Percentiles rank a stretch among this genome's conserved stretches.
Conservation (phyloP, 1,284 basidiomycete genomes). For the Malassezia pachydermatis region DNA sequence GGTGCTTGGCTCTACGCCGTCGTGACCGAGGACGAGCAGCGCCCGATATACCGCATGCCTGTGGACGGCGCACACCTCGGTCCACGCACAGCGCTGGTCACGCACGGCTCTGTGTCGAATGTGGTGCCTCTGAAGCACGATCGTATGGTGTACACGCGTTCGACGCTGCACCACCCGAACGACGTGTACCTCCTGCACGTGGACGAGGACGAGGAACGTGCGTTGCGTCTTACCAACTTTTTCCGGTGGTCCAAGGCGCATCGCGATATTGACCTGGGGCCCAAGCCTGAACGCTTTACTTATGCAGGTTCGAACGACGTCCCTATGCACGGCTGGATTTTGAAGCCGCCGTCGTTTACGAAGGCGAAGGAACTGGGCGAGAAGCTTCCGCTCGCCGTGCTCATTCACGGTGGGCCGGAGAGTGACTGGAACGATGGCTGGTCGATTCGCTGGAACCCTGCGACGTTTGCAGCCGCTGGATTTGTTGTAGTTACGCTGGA, state of each 20-base stretch:
- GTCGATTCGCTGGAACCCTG: slow-evolving; percentile 35
- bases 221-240: slow-evolving; percentile 13
- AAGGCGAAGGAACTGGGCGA: not conserved
- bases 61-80: not conserved
- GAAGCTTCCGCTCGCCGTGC: slow-evolving; percentile 19
- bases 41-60: slow-evolving; percentile 13
- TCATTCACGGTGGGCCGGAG: slow-evolving; percentile 40
- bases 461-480: slow-evolving; percentile 28
- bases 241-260: slow-evolving; percentile 9
- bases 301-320: slow-evolving; percentile 20
- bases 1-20: slow-evolving; percentile 13
- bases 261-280: slow-evolving; percentile 21
- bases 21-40: slow-evolving; percentile 21
- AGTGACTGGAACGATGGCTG: slow-evolving; percentile 32
- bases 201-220: not conserved
- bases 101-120: slow-evolving; percentile 5
- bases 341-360: slow-evolving; percentile 21
- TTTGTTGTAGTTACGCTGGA: slow-evolving; percentile 30
- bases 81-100: slow-evolving; percentile 9
- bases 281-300: slow-evolving; percentile 21
- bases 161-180: slow-evolving; percentile 15
- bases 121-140: slow-evolving; percentile 11
- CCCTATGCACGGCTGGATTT: slow-evolving; percentile 22
- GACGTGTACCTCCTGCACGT: slow-evolving; percentile 18
- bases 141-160: slow-evolving; percentile 9